Conservation (phyloP, 306 rosid genomes). For the Rosa rugosa region DNA sequence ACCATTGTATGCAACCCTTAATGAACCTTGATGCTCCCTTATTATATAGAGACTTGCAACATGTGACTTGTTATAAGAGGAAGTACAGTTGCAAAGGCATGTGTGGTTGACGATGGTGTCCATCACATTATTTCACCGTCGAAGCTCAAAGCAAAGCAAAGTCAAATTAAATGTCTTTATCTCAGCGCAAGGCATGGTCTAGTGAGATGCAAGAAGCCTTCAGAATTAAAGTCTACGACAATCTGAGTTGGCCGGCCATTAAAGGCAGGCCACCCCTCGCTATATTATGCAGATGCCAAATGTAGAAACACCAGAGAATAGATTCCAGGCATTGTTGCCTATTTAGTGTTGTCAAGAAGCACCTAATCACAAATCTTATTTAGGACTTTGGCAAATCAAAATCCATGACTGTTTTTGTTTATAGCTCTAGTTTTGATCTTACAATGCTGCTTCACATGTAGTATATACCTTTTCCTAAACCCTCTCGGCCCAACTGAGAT, state of each 20-base stretch:
- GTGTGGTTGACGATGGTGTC: slow-evolving; percentile 18
- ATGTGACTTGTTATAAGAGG: slow-evolving; percentile 24
- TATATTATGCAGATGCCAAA: background rate
- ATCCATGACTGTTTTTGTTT: slow-evolving; percentile 39
- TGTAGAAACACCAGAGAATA: background rate
- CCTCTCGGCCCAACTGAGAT: slow-evolving; percentile 69
- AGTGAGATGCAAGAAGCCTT: slow-evolving; percentile 19
- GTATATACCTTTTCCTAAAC: slow-evolving; percentile 65
- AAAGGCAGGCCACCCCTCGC: background rate
- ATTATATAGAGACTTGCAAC: slow-evolving; percentile 14
- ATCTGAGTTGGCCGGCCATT: background rate
- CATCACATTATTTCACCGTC: slow-evolving; percentile 26
- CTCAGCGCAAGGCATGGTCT: slow-evolving; percentile 43
- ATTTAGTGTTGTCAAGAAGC: background rate
- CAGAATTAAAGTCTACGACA: slow-evolving; percentile 21
- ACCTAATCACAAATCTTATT: no score
- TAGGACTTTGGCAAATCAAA: no score
- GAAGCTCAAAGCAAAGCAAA: slow-evolving; percentile 47
- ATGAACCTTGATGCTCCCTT: background rate
- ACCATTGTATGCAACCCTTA: no score
- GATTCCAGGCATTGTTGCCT: background rate
- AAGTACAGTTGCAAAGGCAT: slow-evolving; percentile 14
- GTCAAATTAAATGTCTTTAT: slow-evolving; percentile 31
- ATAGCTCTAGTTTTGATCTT: slow-evolving; percentile 36
- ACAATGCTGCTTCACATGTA: slow-evolving; percentile 23